Evolutionary conservation across 2,329 filamentous ascomycete species (phyloP), one percentile per base, ranked within the genome.

Genomic region (Magnaporthales sp.): DNA sequence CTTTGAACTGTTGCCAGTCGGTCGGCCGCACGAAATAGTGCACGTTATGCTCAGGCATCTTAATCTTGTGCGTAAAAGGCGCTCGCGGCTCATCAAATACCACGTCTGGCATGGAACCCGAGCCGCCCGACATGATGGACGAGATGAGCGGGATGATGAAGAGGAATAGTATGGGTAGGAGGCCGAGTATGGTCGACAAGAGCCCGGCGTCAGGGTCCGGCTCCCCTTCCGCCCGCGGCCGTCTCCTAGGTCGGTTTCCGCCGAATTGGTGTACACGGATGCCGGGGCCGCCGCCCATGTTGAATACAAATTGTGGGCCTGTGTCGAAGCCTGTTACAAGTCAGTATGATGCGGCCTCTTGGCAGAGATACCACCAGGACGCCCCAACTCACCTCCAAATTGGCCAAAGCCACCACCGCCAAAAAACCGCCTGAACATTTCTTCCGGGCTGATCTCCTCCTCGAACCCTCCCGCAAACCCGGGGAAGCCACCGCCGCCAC

Each of bases 401-500:
- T 26, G 46, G 19, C 90, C 90, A 74, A 91, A 89, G 19, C 86
- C 84, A 66, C 88, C 88, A 67, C 90, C 93, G 63, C 92, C 92
- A 81, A 99, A 99, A 84, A 99, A 99, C 70, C 94, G 88, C 75
- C 94, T 89, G 80, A 99, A 99, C 83, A 99, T 86, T 78, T 99
- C 95, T 78, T 99, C 95, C 0, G 95, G 93, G 66, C 91, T 96
- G 72, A 99, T 91, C 76, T 98, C 94, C 68, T 95, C 93, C 66
- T 95, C 91, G 78, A 91, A 97, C 63, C 66, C 88, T 30, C 81
- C 83, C 54, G 82, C 80, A 27, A 84, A 82, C 58, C 83, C 84
- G 58, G 84, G 85, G 9, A 80, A 78, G 38, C 80, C 81, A 3
- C 78, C 79, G 11, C 64, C 64, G 63, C 65, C 88, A 19, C 85